These are phyloP conservation scores for Omphalea diandra DNA, from an alignment of 441 rosid genomes.

Conservation along the genomic window DNA sequence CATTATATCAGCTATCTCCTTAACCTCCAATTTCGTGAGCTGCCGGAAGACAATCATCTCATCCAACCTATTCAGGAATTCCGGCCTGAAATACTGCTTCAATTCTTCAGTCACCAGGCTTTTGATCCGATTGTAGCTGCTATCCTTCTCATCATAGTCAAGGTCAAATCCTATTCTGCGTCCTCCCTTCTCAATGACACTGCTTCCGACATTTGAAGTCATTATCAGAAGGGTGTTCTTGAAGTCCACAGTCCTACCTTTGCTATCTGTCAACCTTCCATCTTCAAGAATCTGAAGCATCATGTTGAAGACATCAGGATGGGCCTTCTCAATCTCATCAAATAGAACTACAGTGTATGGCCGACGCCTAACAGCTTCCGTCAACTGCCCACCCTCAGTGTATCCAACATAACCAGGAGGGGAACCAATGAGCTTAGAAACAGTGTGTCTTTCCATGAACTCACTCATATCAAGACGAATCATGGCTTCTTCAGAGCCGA, in stretches of 20 bases:
- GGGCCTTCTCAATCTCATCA: constrained; percentile 98
- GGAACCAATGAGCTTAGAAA: constrained; percentile 95
- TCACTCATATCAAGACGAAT: constrained; percentile 98
- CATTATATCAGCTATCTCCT: constrained; percentile 94
- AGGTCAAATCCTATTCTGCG: constrained; percentile 92
- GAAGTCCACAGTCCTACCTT: constrained; percentile 97
- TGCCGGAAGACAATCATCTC: constrained; percentile 99
- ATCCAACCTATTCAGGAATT: constrained; percentile 91
- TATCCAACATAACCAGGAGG: constrained; percentile 99
- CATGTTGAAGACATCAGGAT: constrained; percentile 97
- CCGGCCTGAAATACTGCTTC: constrained; percentile 92
- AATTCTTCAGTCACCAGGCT: constrained; percentile 89
- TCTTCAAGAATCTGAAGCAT: constrained; percentile 99
- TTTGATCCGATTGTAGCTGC: constrained; percentile 90
- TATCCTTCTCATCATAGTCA: constrained; percentile 88
- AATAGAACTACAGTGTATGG: constrained; percentile 89
- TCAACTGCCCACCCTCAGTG: constrained; percentile 95
- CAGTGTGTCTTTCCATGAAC: constrained; percentile 97
- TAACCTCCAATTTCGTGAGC: constrained; percentile 89
- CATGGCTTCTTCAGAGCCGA: constrained; percentile 98
- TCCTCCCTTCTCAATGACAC: constrained; percentile 92
- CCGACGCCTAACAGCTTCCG: constrained; percentile 95
- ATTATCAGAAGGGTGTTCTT: constrained; percentile 93
- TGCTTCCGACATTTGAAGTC: constrained; percentile 98
- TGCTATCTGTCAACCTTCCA: constrained; percentile 95